phyloP scores from a whole-genome alignment of 1,139 yeast genomes.

The Debaryomyces coudertii region DNA sequence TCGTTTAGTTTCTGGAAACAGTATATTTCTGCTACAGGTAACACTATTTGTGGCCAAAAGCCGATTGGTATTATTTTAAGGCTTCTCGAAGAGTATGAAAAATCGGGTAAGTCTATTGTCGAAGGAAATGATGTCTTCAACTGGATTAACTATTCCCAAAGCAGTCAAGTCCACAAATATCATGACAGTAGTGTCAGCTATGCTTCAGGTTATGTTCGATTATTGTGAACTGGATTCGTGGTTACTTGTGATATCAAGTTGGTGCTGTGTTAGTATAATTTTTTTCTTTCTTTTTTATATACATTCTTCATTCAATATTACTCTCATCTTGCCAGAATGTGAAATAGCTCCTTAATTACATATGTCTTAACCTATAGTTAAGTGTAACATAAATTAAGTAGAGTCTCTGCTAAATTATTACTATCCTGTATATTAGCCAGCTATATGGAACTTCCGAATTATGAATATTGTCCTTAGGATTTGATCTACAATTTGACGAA shows the following conservation, averaged over 20 bases:
- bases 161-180: constrained; percentile 53
- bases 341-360: no score
- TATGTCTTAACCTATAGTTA: not conserved
- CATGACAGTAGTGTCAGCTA: constrained; percentile 86
- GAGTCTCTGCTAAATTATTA: not conserved
- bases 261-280: not conserved
- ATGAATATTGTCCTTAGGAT: not conserved
- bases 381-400: not conserved
- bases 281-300: not conserved
- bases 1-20: constrained; percentile 60
- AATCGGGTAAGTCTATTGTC: constrained; percentile 8
- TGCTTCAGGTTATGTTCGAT: constrained; percentile 71
- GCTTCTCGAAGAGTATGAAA: constrained; percentile 42
- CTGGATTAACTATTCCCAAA: constrained; percentile 87
- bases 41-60: constrained; percentile 92
- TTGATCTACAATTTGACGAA: not conserved
- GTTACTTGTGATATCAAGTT: not conserved
- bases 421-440: constrained; percentile 1
- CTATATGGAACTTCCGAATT: not conserved
- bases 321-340: no score
- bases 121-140: constrained; percentile 34
- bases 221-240: not conserved
- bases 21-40: constrained; percentile 71
- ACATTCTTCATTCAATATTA: not conserved
- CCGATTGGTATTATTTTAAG: constrained; percentile 71